phyloP scores from a whole-genome alignment of 2,329 filamentous ascomycete genomes.

The Arachnopeziza araneosa region DNA sequence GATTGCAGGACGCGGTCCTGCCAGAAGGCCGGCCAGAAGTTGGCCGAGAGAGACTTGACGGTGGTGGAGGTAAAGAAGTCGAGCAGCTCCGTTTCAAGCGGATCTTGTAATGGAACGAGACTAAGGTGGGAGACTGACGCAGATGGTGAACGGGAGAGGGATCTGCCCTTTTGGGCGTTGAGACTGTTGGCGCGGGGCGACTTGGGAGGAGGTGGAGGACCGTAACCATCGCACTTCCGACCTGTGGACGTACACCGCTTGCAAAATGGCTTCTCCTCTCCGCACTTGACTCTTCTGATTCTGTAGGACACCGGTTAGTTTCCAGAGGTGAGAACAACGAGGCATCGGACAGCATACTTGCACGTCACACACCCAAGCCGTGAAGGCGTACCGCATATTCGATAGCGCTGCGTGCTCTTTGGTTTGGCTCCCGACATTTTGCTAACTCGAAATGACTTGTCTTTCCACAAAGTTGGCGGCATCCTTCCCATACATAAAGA shows the following conservation, averaged over 20 bases:
- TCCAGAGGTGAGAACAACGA: background rate
- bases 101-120: background rate
- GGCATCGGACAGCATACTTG: constrained; percentile 20
- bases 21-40: constrained; percentile 25
- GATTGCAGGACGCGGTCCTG: constrained; percentile 25
- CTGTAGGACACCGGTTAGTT: constrained; percentile 12
- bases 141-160: background rate
- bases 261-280: constrained; percentile 28
- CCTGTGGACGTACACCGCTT: constrained; percentile 27
- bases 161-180: constrained; percentile 2
- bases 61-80: constrained; percentile 24
- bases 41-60: constrained; percentile 22
- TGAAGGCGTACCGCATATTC: constrained; percentile 27
- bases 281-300: constrained; percentile 29
- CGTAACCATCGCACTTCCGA: constrained; percentile 28
- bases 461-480: background rate
- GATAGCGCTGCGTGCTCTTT: constrained; percentile 23
- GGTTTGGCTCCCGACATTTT: constrained; percentile 15
- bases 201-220: background rate
- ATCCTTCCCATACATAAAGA: background rate
- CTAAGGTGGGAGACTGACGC: background rate
- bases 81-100: constrained; percentile 22
- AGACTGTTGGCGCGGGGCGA: background rate
- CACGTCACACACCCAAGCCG: constrained; percentile 26
- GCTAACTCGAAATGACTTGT: background rate